Evolutionary conservation across 1,284 basidiomycete species (phyloP), one percentile per base, ranked within the genome.

Genomic region (Coniophora puteana): DNA sequence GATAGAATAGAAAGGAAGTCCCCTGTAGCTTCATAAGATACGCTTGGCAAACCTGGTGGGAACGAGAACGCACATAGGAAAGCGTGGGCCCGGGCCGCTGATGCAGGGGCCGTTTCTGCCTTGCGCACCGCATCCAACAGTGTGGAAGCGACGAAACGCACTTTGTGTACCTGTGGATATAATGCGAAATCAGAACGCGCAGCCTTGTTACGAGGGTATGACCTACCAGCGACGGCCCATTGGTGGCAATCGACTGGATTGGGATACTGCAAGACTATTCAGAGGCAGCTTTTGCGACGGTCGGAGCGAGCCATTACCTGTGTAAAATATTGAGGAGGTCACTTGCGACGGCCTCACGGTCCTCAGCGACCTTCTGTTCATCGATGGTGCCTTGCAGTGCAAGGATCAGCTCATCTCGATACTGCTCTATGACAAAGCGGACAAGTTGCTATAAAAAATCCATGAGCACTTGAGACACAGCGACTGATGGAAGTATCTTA

Each of bases 181-280:
- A 40, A 38, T 37, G 34, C 52, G 38, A 44, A 39, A 30, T 43
- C 38, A 32, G 43, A 32, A 16, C 27, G 31, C 23, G 32, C 17
- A 38, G 12, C 26, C 29, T 36, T 28, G 12, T 28, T 32, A 27
- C 38, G 22, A 8, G 18, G 10, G 24, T 17, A 27, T 14, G 26
- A 51, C 74, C 59, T 47, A 83, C 86, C 66, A 89, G 64, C 45
- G 83, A 86, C 4, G 85, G 81, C 8, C 87, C 88, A 58, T 93
- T 93, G 34, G 89, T 90, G 8, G 90, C 89, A 52, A 93, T 91
- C 18, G 86, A 89, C 61, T 91, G 89, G 45, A 93, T 91, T 6
- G 89, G 89, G 51, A 93, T 92, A 55, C 86, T 89, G 51, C 35
- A 51, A n/a, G 34, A 40, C 23, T n/a, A 17, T 14, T 40, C 45